A percentile compares a stretch with the other conserved stretches of the same genome.
phyloP scores from a whole-genome alignment of 139 green algal genomes.

The Chlamydomonas sphaeroides region DNA sequence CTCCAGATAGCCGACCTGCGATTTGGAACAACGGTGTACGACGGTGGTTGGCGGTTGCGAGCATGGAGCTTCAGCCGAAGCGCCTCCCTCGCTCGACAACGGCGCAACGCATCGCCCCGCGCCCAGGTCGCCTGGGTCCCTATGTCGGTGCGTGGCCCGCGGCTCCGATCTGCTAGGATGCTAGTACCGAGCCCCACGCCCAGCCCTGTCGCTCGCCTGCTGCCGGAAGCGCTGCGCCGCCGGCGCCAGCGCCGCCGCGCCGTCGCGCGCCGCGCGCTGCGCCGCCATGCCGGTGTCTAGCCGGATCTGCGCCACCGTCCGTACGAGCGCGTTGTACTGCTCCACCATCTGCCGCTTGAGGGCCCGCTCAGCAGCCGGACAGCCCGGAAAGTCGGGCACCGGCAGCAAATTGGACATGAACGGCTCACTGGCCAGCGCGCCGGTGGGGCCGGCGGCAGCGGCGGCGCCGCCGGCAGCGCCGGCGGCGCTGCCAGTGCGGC shows the following conservation, averaged over 20 bases:
- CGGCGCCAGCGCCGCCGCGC: background rate
- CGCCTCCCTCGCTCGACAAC: too few relatives aligned
- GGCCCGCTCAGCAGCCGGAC: slow-evolving; percentile 11
- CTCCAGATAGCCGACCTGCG: slow-evolving; percentile 6
- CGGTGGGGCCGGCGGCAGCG: background rate
- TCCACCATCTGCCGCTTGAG: slow-evolving; percentile 29
- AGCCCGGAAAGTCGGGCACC: background rate
- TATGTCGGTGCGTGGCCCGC: background rate
- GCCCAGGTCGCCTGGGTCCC: too few relatives aligned
- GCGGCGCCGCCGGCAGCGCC: background rate
- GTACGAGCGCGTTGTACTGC: slow-evolving; percentile 31
- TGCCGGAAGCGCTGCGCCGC: slow-evolving; percentile 12
- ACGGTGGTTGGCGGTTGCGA: too few relatives aligned
- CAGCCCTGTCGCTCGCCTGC: slow-evolving; percentile 8
- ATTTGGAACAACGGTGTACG: too few relatives aligned
- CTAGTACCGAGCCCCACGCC: too few relatives aligned
- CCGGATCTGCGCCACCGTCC: slow-evolving; percentile 14
- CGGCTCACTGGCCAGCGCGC: background rate
- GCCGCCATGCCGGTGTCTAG: background rate
- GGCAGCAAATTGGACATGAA: slow-evolving; percentile 28
- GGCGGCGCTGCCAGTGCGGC: background rate
- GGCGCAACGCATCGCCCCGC: too few relatives aligned
- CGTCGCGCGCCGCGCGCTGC: background rate
- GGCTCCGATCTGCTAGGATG: background rate
- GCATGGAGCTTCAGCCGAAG: too few relatives aligned